Percentiles rank a stretch among this genome's conserved stretches.
phyloP scores from a whole-genome alignment of 495 filamentous ascomycete genomes.

The Glarea lozoyensis region DNA sequence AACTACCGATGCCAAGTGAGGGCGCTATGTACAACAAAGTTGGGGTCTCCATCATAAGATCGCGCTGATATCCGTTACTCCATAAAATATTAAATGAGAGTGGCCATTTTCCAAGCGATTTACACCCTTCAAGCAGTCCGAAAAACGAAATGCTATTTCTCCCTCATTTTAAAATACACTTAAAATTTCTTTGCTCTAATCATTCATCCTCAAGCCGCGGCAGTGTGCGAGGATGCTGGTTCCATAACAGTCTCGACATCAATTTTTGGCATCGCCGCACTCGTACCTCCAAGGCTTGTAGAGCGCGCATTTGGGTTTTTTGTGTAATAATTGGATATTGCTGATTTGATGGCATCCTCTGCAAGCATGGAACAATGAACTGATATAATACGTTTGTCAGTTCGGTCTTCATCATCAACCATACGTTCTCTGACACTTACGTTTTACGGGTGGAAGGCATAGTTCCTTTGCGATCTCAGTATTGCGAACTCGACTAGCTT shows the following conservation, averaged over 20 bases:
- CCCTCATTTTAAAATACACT: too few species aligned
- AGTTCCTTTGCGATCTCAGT: conserved; percentile 97
- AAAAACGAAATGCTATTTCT: too few species aligned
- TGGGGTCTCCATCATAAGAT: too few species aligned
- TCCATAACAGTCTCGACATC: conserved; percentile 36
- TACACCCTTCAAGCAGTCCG: too few species aligned
- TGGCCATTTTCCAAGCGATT: too few species aligned
- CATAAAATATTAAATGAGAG: too few species aligned
- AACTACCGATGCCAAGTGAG: too few species aligned
- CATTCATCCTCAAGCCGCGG: conserved; percentile 16
- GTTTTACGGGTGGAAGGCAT: conserved; percentile 88
- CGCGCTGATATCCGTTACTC: too few species aligned
- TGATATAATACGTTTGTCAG: conserved; percentile 22
- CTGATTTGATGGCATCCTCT: conserved; percentile 99
- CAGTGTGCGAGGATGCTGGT: conserved; percentile 11
- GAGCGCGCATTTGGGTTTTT: conserved; percentile 75
- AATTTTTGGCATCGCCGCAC: conserved; percentile 44
- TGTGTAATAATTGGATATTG: conserved; percentile 93
- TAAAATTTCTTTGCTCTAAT: too few species aligned
- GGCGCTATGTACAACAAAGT: too few species aligned
- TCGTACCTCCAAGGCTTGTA: conserved; percentile 69
- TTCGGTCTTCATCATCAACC: neutral
- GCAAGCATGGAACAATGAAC: conserved; percentile 99
- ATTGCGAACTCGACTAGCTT: conserved; percentile 85
- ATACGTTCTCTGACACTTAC: conserved; percentile 56